Base-by-base conservation (phyloP, 768 basidiomycete species). In the Amanita muscaria region DNA sequence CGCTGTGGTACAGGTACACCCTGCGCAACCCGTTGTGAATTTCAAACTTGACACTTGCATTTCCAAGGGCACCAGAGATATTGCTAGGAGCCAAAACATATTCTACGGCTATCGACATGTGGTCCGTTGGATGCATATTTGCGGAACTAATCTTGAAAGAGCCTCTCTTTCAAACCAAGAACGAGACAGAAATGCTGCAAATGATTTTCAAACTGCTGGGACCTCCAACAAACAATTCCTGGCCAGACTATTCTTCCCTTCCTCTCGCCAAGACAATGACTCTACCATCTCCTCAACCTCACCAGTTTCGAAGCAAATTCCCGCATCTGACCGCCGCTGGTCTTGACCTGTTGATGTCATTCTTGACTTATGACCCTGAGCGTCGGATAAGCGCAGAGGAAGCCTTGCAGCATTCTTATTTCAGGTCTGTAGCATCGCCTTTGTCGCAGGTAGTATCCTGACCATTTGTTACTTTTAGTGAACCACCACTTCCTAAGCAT, bases 91-190 rank as follows among this genome's bases (percentile, higher is more conserved):
- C 88, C 10, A 87, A 80, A 47, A 88, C 83, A 27, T 99, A 99
- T 62, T 87, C 90, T 11, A 99, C 94, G 15, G 84, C 93, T 0
- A 79, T 99, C 46, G 96, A 99, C 61, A 80, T 98, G 77, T 99
- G 96, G 96, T 94, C 90, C 39, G 90, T 96, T 8, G 96, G 96
- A 6, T 99, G 96, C 69, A 97, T 99, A 53, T 97, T 98, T 56
- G 93, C 88, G 11, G 96, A 99, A 61, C 70, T 99, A 38, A 78
- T 99, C 55, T 71, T 94, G 53, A 92, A 92, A 51, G 91, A 96
- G 61, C 91, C 96, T 2, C 70, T 98, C n/a, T 91, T 98, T 60
- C 94, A 93, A 64, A 92, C 93, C n/a, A 85, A 93, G 57, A 82
- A 82, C 30, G 96, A 99, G 60, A 69, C 94, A 11, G 94, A 99